phyloP scores from a whole-genome alignment of 2,329 filamentous ascomycete genomes.

The Neofusicoccum ribis region DNA sequence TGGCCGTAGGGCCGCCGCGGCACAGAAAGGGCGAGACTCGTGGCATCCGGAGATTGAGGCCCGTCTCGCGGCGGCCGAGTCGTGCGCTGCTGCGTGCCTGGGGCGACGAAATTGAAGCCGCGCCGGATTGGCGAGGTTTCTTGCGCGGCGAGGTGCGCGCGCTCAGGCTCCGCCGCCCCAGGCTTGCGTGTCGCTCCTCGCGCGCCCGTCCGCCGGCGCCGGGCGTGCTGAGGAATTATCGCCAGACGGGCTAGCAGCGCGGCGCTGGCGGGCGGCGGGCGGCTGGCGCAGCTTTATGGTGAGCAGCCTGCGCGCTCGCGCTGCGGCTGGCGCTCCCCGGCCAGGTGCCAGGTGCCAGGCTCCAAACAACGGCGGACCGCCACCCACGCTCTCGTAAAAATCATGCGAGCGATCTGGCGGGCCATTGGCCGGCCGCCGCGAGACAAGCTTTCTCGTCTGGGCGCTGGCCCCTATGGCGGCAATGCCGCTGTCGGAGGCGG shows the following conservation, averaged over 20 bases:
- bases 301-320: background rate
- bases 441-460: background rate
- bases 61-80: conserved; percentile 3
- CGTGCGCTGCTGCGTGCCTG: conserved; percentile 1
- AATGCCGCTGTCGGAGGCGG: background rate
- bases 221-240: background rate
- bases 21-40: conserved; percentile 13
- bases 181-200: background rate
- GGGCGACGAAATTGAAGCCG: conserved; percentile 3
- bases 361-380: conserved; percentile 3
- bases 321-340: background rate
- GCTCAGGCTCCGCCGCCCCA: background rate
- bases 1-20: background rate
- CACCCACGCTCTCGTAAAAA: background rate
- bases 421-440: background rate
- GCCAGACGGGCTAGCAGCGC: background rate
- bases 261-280: background rate
- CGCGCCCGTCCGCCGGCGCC: background rate
- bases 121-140: conserved; percentile 2
- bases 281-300: background rate
- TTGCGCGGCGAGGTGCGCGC: too few relatives aligned
- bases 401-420: background rate
- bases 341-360: background rate
- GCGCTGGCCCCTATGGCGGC: background rate
- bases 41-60: conserved; percentile 14